Base-by-base conservation (phyloP, 331 rosid genomes). In the Quercus phellos region DNA sequence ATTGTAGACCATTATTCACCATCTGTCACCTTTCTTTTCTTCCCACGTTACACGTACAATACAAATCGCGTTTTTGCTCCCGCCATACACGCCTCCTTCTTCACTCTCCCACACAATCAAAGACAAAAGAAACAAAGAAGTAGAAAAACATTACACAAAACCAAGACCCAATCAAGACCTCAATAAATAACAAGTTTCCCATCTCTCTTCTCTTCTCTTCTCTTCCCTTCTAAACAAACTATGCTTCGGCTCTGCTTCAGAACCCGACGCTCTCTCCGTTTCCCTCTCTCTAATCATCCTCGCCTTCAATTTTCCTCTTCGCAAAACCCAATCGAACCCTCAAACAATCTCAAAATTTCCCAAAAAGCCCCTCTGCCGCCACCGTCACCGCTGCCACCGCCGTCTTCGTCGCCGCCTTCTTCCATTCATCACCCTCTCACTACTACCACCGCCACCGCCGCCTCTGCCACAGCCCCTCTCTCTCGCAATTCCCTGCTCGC, bases 161-260 rank as follows among this genome's bases (percentile, higher is more conserved):
- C 29, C 51, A 4, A 78, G 46, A 30, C 43, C 43, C 43, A 35
- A 35, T 35, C 43, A 55, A 53, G 14, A 64, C 18, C 55, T 38
- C 46, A 38, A 38, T 8, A 38, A 8, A 38, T 38, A 5, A 19
- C 54, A 35, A 22, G 8, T 9, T 60, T 38, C 26, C 22, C 27
- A 56, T 38, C 16, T 3, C 9, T 21, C 35, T 58, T 14, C 17
- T 21, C 1, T 3, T 18, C 10, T 0, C 50, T 51, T 6, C n/a
- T 1, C 17, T 46, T 46, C 16, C 13, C 50, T 42, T 46, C 16
- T 46, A 18, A 38, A 42, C 72, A 27, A 66, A 81, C 27, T 38
- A 91, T 95, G 93, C 85, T 85, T 75, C 93, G 94, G 64, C 60
- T 87, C 78, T 78, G 81, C 80, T 80, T 71, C 22, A 85, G 86